Conservation (phyloP, 1,284 basidiomycete genomes). For the Heterobasidion annosum region DNA sequence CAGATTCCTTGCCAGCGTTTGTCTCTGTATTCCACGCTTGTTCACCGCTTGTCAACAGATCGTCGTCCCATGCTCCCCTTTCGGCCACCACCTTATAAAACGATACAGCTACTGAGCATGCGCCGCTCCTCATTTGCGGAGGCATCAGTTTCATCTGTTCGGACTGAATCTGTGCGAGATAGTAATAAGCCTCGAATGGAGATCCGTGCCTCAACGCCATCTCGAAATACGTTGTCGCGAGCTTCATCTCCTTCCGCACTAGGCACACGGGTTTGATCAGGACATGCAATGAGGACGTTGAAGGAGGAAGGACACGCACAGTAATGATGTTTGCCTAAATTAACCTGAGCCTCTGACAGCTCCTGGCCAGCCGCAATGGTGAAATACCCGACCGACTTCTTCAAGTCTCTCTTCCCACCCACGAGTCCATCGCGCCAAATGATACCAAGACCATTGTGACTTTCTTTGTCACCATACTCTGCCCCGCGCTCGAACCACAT, state of each 20-base stretch:
- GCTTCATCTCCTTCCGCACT: constrained; percentile 57
- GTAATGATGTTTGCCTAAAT: constrained; percentile 81
- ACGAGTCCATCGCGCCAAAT: constrained; percentile 86
- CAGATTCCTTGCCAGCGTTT: constrained; percentile 56
- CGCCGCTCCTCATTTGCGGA: constrained; percentile 41
- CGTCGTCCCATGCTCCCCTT: constrained; percentile 81
- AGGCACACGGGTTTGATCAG: constrained; percentile 1
- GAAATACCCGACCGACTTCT: constrained; percentile 66
- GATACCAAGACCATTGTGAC: constrained; percentile 84
- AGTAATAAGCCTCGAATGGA: constrained; percentile 89
- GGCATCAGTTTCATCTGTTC: constrained; percentile 40
- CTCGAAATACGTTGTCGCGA: constrained; percentile 72
- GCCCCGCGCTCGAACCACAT: constrained; percentile 93
- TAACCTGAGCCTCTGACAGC: constrained; percentile 85
- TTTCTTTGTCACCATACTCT: constrained; percentile 78
- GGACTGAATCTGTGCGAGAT: constrained; percentile 76
- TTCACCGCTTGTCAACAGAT: constrained; percentile 80
- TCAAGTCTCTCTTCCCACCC: constrained; percentile 56
- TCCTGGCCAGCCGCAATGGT: constrained; percentile 77
- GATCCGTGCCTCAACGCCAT: constrained; percentile 78
- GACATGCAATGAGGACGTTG: neutral
- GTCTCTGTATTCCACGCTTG: constrained; percentile 69
- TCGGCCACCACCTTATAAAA: constrained; percentile 89
- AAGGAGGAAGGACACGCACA: constrained; percentile 34
- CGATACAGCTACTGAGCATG: constrained; percentile 80